These are phyloP conservation scores for Trichophyton schoenleinii DNA, from an alignment of 2,329 filamentous ascomycete genomes.

Conservation along the genomic window DNA sequence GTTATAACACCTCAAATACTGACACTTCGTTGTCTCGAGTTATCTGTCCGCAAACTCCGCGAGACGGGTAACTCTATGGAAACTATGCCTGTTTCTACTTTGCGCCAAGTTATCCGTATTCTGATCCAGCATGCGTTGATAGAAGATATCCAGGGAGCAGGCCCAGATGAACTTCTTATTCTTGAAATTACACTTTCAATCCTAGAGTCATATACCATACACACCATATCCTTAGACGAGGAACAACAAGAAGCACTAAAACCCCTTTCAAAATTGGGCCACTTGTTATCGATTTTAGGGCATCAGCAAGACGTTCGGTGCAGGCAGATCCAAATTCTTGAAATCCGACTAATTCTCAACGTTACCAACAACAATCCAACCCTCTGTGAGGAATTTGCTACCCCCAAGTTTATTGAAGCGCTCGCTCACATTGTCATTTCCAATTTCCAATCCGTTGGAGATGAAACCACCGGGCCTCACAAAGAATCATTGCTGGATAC, in stretches of 20 bases:
- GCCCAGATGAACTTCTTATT: slow-evolving; percentile 15
- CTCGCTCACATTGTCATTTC: slow-evolving; percentile 27
- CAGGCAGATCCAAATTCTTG: slow-evolving; percentile 24
- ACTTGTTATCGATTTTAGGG: slow-evolving; percentile 24
- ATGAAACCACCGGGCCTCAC: slow-evolving; percentile 27
- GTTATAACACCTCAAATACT: slow-evolving; percentile 23
- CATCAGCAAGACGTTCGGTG: slow-evolving; percentile 12
- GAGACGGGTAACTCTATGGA: slow-evolving; percentile 21
- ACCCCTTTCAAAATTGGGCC: slow-evolving; percentile 26
- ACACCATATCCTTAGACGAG: slow-evolving; percentile 18
- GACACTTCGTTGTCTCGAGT: slow-evolving; percentile 23
- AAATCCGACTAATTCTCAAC: slow-evolving; percentile 66
- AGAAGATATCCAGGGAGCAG: slow-evolving; percentile 7
- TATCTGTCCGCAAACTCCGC: slow-evolving; percentile 22
- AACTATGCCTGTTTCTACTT: slow-evolving; percentile 18
- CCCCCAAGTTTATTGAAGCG: slow-evolving; percentile 24
- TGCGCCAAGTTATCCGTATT: slow-evolving; percentile 22
- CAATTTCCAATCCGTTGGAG: slow-evolving; percentile 21
- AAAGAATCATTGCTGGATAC: slow-evolving; percentile 52
- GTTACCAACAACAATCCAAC: slow-evolving; percentile 67
- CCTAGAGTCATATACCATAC: slow-evolving; percentile 27
- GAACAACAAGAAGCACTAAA: slow-evolving; percentile 20
- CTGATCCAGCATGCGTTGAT: slow-evolving; percentile 17
- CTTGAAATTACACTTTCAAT: slow-evolving; percentile 24
- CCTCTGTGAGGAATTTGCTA: slow-evolving; percentile 56